Conservation (phyloP, 768 basidiomycete species). For the Agaricus sinodeliciosus region DNA sequence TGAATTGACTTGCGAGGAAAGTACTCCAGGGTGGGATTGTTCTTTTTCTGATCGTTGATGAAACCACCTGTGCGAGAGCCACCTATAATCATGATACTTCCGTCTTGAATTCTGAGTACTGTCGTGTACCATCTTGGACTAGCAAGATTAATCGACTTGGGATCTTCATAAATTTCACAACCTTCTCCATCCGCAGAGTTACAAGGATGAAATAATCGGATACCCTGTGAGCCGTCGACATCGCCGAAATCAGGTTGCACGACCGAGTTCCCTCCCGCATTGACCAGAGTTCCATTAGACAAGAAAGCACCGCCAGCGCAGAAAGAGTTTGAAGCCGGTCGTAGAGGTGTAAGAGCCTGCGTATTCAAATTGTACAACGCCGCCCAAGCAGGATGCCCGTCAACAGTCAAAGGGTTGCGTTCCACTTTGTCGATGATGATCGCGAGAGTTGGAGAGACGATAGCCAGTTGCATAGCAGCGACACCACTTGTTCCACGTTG, state of each 20-base stretch:
- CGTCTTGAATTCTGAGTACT: constrained; percentile 60
- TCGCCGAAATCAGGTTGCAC: constrained; percentile 74
- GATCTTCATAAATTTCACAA: constrained; percentile 66
- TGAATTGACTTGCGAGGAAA: constrained; percentile 75
- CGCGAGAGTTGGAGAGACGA: constrained; percentile 65
- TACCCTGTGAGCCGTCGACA: constrained; percentile 61
- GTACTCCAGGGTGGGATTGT: constrained; percentile 79
- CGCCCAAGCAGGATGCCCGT: constrained; percentile 78
- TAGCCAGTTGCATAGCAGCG: constrained; percentile 67
- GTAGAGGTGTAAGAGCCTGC: constrained; percentile 53
- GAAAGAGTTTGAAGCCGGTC: constrained; percentile 75
- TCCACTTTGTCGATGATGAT: constrained; percentile 81
- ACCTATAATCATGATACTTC: constrained; percentile 80
- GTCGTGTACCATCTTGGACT: constrained; percentile 81
- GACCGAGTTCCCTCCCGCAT: constrained; percentile 79
- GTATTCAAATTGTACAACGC: constrained; percentile 66
- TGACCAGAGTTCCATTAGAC: constrained; percentile 69
- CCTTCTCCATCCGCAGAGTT: constrained; percentile 33
- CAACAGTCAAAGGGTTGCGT: constrained; percentile 70
- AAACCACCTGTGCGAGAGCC: constrained; percentile 79
- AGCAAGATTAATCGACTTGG: constrained; percentile 58
- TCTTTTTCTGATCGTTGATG: constrained; percentile 77
- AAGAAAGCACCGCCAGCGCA: constrained; percentile 80
- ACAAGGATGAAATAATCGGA: constrained; percentile 70
- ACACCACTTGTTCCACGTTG: constrained; percentile 72